Percentiles rank a stretch among this genome's conserved stretches.
These are phyloP conservation scores for Sphagnurus paluster DNA, from an alignment of 1,284 basidiomycete species.

Conservation along the genomic window DNA sequence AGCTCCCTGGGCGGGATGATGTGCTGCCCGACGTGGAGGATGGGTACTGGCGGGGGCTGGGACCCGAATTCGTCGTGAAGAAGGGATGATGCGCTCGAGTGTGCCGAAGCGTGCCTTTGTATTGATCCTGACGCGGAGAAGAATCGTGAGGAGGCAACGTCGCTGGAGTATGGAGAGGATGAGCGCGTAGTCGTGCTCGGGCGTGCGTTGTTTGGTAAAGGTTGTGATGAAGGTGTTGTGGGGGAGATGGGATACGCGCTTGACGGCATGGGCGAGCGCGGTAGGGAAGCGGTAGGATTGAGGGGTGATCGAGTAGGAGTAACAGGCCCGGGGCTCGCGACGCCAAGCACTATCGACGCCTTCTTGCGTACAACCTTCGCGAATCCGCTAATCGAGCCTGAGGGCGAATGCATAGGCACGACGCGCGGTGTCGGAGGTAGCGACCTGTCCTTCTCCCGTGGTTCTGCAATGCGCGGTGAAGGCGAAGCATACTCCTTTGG, in stretches of 20 bases:
- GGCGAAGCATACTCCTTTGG: slow-evolving; percentile 37
- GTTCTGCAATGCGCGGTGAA: background rate
- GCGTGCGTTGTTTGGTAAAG: no score
- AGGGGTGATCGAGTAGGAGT: background rate
- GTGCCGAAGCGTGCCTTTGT: slow-evolving; percentile 41
- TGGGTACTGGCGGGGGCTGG: slow-evolving; percentile 28
- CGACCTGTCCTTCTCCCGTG: background rate
- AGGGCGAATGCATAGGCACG: background rate
- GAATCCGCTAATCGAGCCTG: background rate
- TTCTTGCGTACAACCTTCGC: slow-evolving; percentile 11
- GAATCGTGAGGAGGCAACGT: slow-evolving; percentile 51
- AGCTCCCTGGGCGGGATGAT: slow-evolving; percentile 57
- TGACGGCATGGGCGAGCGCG: slow-evolving; percentile 5
- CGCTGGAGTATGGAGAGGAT: slow-evolving; percentile 60
- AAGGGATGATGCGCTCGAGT: slow-evolving; percentile 59
- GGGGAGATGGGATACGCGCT: slow-evolving; percentile 1
- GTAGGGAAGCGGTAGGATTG: background rate
- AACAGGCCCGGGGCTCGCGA: background rate
- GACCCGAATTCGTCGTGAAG: slow-evolving; percentile 36
- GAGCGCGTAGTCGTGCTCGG: slow-evolving; percentile 42
- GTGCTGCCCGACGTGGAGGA: slow-evolving; percentile 32
- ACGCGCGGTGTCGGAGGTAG: background rate
- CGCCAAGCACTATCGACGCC: slow-evolving; percentile 12
- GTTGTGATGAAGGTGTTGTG: slow-evolving; percentile 16
- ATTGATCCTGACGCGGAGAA: slow-evolving; percentile 35